These are phyloP conservation scores for Parafenestella ontariensis DNA, from an alignment of 2,329 filamentous ascomycete species.

Conservation along the genomic window DNA sequence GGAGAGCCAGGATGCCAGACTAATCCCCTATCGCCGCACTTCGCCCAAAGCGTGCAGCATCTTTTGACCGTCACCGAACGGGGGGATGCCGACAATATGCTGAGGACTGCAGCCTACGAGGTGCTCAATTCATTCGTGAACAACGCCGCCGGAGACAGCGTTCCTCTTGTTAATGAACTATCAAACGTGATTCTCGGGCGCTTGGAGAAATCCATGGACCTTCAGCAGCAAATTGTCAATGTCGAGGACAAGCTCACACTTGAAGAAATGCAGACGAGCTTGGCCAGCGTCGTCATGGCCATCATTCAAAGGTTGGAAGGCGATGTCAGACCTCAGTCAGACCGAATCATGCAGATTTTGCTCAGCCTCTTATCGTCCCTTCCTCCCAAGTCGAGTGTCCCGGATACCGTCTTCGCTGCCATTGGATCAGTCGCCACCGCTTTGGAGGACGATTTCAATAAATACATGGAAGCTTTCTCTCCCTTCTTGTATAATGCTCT, in stretches of 20 bases:
- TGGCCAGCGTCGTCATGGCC: constrained; percentile 87
- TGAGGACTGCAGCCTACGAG: constrained; percentile 95
- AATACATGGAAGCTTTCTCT: constrained; percentile 96
- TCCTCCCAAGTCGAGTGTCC: constrained; percentile 87
- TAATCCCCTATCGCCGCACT: constrained; percentile 89
- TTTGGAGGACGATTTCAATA: constrained; percentile 89
- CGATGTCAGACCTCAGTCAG: constrained; percentile 87
- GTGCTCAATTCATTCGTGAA: constrained; percentile 94
- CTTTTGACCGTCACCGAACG: constrained; percentile 86
- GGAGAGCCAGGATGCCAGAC: constrained; percentile 79
- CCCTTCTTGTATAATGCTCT: constrained; percentile 94
- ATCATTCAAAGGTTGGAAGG: constrained; percentile 91
- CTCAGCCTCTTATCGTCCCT: constrained; percentile 81
- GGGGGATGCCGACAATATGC: constrained; percentile 80
- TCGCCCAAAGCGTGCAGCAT: constrained; percentile 87
- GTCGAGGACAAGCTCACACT: constrained; percentile 95
- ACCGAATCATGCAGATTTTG: constrained; percentile 90
- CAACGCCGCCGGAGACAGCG: constrained; percentile 86
- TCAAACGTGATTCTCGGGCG: constrained; percentile 90
- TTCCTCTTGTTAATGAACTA: constrained; percentile 79
- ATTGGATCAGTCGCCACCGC: constrained; percentile 91
- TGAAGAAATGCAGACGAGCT: constrained; percentile 96
- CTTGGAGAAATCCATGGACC: constrained; percentile 84
- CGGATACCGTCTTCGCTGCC: constrained; percentile 90
- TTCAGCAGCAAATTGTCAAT: constrained; percentile 93